Percentiles rank a stretch among this genome's conserved stretches.
These are phyloP conservation scores for Mollisia scopiformis DNA, from an alignment of 2,329 filamentous ascomycete species.

Conservation along the genomic window DNA sequence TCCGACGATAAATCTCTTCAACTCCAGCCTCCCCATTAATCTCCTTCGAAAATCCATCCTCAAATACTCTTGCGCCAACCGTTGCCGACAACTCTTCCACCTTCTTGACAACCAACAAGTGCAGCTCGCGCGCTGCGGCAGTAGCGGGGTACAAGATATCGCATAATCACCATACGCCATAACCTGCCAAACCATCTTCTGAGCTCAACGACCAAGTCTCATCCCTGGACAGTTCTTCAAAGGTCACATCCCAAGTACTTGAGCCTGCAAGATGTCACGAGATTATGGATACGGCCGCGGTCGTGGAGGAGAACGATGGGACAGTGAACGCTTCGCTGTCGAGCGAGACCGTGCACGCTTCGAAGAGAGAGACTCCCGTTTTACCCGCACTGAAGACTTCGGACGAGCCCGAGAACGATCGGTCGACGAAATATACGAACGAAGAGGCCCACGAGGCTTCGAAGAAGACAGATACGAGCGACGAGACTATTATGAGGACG, in stretches of 20 bases:
- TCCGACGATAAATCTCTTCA: constrained; percentile 24
- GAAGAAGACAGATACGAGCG: constrained; percentile 40
- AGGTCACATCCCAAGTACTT: background rate
- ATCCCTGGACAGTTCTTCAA: background rate
- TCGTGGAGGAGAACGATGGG: constrained; percentile 47
- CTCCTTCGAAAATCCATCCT: background rate
- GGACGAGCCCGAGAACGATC: constrained; percentile 49
- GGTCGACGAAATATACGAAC: constrained; percentile 52
- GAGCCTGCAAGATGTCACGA: background rate
- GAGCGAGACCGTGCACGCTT: constrained; percentile 51
- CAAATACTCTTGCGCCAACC: constrained; percentile 1
- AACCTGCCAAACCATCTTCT: background rate
- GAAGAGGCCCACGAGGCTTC: constrained; percentile 39
- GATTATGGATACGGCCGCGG: constrained; percentile 23
- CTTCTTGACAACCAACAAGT: background rate
- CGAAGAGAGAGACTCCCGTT: constrained; percentile 54
- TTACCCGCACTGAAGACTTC: constrained; percentile 36
- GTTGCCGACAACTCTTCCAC: background rate
- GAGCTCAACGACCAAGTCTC: background rate
- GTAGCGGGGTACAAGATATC: constrained; percentile 11
- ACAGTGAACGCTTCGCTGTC: constrained; percentile 54
- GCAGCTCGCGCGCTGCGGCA: background rate
- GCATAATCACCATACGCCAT: constrained; percentile 3
- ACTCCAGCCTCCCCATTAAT: constrained; percentile 20
- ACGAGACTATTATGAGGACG: constrained; percentile 47